Evolutionary conservation across 768 basidiomycete genomes (phyloP), one percentile per base, ranked within the genome.

Genomic region (Gymnopilus dilepis): DNA sequence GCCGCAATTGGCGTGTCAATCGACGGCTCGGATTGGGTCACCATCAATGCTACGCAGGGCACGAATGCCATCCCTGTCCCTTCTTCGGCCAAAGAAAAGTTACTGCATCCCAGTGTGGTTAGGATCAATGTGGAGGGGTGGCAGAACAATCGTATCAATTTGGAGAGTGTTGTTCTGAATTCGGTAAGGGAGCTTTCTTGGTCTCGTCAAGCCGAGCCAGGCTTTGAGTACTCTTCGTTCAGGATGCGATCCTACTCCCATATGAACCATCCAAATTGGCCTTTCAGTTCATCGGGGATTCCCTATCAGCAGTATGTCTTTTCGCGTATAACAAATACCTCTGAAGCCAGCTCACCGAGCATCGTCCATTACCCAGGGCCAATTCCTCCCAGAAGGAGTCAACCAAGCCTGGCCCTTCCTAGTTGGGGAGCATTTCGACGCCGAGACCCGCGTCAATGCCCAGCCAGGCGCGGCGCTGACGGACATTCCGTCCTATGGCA

Each of bases 271-370:
- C 80, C 3, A 73, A 74, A 37, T 69, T 85, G 9, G 69, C 73
- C 1, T 84, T 86, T 62, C 83, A 85, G 63, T 85, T 85, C 65
- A 84, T 87, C 42, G 85, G 86, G 0, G 84, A 86, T 66, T 85
- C 85, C 2, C 69, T 85, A 6, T 85, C 85, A 15, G 81, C 85
- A 43, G 84, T 85, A 66, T 56, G 77, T 72, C 9, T 37, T 41
- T 17, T n/a, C 45, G 11, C 17, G 8, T 21, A n/a, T n/a, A n/a
- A n/a, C n/a, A n/a, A n/a, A n/a, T n/a, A n/a, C 37, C 6, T 38
- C n/a, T 2, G 4, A 34, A 37, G 6, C 12, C n/a, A 8, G 0
- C 28, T 21, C n/a, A 24, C n/a, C 9, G 12, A 40, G 22, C 24
- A n/a, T 41, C 34, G 9, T 15, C 26, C 8, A 15, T 12, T 13